phyloP scores from a whole-genome alignment of 1,284 basidiomycete species.

The Cutaneotrichosporon sp. region DNA sequence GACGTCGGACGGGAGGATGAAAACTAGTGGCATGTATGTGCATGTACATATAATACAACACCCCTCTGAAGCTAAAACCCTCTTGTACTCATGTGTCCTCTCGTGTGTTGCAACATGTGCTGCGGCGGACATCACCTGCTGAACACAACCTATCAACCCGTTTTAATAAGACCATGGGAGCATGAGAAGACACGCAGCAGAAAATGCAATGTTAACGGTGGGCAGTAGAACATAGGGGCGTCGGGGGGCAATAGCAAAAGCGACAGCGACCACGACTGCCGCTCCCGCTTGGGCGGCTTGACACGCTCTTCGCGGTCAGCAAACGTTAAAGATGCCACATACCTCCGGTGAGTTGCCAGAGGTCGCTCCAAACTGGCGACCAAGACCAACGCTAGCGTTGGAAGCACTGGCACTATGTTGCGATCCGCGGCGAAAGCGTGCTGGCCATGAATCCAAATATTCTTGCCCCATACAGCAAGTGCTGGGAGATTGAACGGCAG shows the following conservation, averaged over 20 bases:
- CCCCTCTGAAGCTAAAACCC: too few relatives aligned
- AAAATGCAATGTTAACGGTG: slow-evolving; percentile 9
- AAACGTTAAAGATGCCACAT: background rate
- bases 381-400: slow-evolving; percentile 30
- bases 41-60: too few relatives aligned
- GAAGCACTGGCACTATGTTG: slow-evolving; percentile 21
- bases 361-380: slow-evolving; percentile 52
- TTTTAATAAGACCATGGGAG: background rate
- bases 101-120: too few relatives aligned
- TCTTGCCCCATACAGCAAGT: slow-evolving; percentile 84
- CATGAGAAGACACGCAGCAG: background rate
- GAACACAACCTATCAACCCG: too few relatives aligned
- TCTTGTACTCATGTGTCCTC: too few relatives aligned
- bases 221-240: slow-evolving; percentile 28
- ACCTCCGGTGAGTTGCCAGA: slow-evolving; percentile 50
- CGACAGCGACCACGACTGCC: slow-evolving; percentile 54
- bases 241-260: slow-evolving; percentile 60
- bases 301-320: slow-evolving; percentile 14
- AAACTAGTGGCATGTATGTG: too few relatives aligned
- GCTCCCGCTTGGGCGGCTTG: slow-evolving; percentile 52
- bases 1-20: too few relatives aligned
- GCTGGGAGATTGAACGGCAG: slow-evolving; percentile 74
- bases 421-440: slow-evolving; percentile 25
- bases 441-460: slow-evolving; percentile 45
- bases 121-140: too few relatives aligned